Evolutionary conservation across 2,329 filamentous ascomycete species (phyloP).

Genomic region (Penicillium sp.): DNA sequence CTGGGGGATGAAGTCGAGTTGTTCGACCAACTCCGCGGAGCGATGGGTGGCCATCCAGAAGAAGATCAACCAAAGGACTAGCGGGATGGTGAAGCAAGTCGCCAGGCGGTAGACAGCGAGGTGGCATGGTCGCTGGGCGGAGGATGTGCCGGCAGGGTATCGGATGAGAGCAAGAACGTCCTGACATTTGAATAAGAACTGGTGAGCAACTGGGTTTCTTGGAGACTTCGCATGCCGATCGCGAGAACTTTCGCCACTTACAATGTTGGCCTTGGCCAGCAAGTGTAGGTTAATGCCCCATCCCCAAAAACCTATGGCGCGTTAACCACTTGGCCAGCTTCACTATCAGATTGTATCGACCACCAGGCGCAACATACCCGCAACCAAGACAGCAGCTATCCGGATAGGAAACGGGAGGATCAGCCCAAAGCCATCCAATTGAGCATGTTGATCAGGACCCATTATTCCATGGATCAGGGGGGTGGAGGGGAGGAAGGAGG

Average conservation of each 20-base stretch:
- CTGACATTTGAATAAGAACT: constrained; percentile 35
- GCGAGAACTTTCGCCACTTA: constrained; percentile 36
- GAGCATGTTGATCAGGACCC: constrained; percentile 41
- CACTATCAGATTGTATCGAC: not conserved
- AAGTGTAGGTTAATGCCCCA: constrained; percentile 92
- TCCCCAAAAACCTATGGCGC: constrained; percentile 74
- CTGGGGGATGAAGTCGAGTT: constrained; percentile 83
- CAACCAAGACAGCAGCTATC: constrained; percentile 77
- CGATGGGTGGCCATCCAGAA: constrained; percentile 83
- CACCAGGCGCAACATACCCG: constrained; percentile 58
- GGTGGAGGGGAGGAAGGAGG: constrained; percentile 15
- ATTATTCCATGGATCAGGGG: constrained; percentile 39
- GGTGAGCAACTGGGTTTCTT: not conserved
- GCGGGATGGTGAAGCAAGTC: constrained; percentile 68
- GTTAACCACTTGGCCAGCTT: constrained; percentile 6
- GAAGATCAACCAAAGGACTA: constrained; percentile 67
- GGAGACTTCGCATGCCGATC: not conserved
- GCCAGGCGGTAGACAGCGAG: constrained; percentile 83
- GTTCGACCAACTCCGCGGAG: constrained; percentile 65
- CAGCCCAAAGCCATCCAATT: constrained; percentile 79
- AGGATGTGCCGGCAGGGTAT: constrained; percentile 72
- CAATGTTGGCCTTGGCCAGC: constrained; percentile 73
- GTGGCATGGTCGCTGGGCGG: constrained; percentile 71
- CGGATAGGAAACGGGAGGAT: constrained; percentile 86
- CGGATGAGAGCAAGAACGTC: constrained; percentile 82